These are phyloP conservation scores for Rhodomyrtus psidioides DNA, from an alignment of 441 rosid genomes.

Conservation along the genomic window DNA sequence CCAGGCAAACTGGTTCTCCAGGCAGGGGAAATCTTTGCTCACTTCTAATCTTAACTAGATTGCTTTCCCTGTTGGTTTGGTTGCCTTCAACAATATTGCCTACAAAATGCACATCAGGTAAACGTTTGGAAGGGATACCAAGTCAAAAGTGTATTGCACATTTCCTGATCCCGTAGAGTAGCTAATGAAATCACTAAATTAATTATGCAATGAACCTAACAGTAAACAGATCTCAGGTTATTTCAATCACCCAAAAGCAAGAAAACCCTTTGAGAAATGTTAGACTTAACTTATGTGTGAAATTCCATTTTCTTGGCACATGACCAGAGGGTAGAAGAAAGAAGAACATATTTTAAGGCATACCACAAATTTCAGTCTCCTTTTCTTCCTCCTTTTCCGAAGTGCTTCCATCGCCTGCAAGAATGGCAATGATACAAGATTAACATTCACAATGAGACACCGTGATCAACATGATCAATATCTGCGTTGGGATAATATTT, in stretches of 20 bases:
- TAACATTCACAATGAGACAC: background rate
- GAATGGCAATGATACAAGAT: background rate
- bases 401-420: constrained; percentile 41
- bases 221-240: background rate
- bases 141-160: background rate
- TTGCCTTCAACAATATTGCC: constrained; percentile 21
- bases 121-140: background rate
- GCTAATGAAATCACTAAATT: background rate
- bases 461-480: background rate
- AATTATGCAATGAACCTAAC: background rate
- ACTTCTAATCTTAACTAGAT: constrained; percentile 22
- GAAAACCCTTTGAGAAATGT: background rate
- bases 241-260: background rate
- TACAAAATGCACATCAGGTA: background rate
- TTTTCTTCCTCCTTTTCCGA: constrained; percentile 26
- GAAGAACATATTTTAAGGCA: constrained; percentile 2
- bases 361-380: constrained; percentile 29
- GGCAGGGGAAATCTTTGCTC: constrained; percentile 47
- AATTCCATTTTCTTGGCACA: background rate
- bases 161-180: background rate
- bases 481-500: background rate
- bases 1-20: constrained; percentile 58
- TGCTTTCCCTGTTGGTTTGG: background rate
- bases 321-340: background rate
- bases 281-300: background rate